Base-by-base conservation (phyloP, 331 rosid species). In the Quercus phellos region DNA sequence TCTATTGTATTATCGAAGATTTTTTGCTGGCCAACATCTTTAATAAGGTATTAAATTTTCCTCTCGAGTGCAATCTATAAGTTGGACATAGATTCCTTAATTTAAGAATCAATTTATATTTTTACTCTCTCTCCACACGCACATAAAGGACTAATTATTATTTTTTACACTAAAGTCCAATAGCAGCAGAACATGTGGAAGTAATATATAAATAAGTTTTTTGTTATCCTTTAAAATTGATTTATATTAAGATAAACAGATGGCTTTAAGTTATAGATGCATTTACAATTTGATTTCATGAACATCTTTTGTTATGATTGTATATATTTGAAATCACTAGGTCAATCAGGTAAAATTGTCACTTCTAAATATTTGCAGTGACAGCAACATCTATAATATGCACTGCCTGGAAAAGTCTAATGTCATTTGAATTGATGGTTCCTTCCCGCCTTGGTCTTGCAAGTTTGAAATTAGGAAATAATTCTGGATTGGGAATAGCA, bases 21-120 rank as follows among this genome's bases (percentile, higher is more conserved):
- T 70, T 82, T 92, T 87, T 74, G 90, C 90, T 94, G 99, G 99
- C 99, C 98, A 42, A 69, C 84, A 78, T 88, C 98, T 22, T 43
- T 89, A 84, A 63, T 83, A 74, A 86, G 98, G 99, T 92, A 90
- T 51, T 70, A 80, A 51, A 51, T 78, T 32, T 77, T 68, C 81
- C 27, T 76, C 72, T 2, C 2, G 9, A 38, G 51, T 77, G 71
- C n/a, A 24, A 14, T 78, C 26, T 30, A 59, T 67, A 68, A 32
- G 16, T 30, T 68, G 70, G 53, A 30, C 14, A 46, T 38, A 43
- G 5, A 61, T 51, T 34, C 32, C 70, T 35, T 8, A 3, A 29
- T 46, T 64, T 71, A 71, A 10, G 43, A 21, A 16, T 12, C 7
- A 42, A 10, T 5, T 5, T 38, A 3, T 13, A 12, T 16, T 14